phyloP scores from a whole-genome alignment of 805 yeast genomes.

The Wickerhamomyces strasburgensis region DNA sequence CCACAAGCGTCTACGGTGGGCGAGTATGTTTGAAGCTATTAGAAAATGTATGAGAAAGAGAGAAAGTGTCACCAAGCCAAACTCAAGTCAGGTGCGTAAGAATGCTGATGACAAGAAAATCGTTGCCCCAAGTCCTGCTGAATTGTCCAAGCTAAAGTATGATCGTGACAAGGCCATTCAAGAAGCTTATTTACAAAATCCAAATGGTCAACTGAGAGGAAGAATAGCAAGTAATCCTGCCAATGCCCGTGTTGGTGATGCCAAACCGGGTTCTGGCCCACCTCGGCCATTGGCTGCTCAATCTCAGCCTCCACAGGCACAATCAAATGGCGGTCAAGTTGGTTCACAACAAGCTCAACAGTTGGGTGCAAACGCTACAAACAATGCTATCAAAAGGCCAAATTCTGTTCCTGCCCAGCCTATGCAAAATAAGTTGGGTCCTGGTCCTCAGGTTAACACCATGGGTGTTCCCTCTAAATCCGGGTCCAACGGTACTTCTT shows the following conservation, averaged over 20 bases:
- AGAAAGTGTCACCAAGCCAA: constrained; percentile 67
- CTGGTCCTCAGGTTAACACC: constrained; percentile 2
- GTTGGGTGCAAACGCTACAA: constrained; percentile 4
- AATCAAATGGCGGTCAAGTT: background rate
- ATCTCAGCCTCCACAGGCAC: background rate
- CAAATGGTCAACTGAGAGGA: constrained; percentile 5
- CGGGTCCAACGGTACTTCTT: constrained; percentile 49
- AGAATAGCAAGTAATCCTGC: constrained; percentile 2
- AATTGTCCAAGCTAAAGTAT: constrained; percentile 72
- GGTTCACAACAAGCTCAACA: constrained; percentile 5
- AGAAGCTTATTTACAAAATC: constrained; percentile 57
- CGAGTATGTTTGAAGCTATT: constrained; percentile 94
- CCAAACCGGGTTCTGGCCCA: constrained; percentile 4
- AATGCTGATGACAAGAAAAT: constrained; percentile 36
- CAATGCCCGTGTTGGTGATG: constrained; percentile 2
- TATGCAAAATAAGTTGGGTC: constrained; percentile 2
- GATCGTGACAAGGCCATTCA: constrained; percentile 85
- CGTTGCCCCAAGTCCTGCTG: constrained; percentile 76
- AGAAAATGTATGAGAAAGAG: constrained; percentile 85
- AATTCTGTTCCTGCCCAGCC: constrained; percentile 16
- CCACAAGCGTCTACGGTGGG: constrained; percentile 88
- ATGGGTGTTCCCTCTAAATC: constrained; percentile 7
- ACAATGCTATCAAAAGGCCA: constrained; percentile 10
- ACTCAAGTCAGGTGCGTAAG: constrained; percentile 38
- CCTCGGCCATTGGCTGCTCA: background rate